These are phyloP conservation scores for Apiospora hydei DNA, from an alignment of 2,329 filamentous ascomycete genomes.

Conservation along the genomic window DNA sequence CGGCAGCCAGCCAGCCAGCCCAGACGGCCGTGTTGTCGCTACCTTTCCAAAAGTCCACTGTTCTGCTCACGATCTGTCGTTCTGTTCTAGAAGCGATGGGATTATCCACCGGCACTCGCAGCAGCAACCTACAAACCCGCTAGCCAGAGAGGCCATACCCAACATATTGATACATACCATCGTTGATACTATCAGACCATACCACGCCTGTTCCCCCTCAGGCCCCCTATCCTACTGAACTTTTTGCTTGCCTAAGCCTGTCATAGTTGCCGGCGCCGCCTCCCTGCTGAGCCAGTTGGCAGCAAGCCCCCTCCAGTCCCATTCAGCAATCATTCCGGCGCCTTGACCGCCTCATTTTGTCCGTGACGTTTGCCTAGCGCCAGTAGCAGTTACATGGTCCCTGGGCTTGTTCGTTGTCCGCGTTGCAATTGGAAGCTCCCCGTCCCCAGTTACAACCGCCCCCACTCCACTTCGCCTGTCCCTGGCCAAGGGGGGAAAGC, in stretches of 20 bases:
- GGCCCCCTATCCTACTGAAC: background rate
- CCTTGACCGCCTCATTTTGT: conserved; percentile 15
- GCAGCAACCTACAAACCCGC: conserved; percentile 6
- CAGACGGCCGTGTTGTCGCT: background rate
- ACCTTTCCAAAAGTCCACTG: conserved; percentile 1
- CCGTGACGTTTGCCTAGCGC: conserved; percentile 12
- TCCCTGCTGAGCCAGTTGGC: conserved; percentile 15
- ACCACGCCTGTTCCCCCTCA: background rate
- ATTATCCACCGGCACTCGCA: background rate
- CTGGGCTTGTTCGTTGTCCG: conserved; percentile 12
- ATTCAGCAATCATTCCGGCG: conserved; percentile 5
- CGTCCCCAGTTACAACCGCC: conserved; percentile 16
- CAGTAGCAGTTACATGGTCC: conserved; percentile 18
- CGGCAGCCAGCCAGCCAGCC: background rate
- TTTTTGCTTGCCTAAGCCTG: background rate
- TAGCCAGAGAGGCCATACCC: background rate
- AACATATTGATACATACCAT: background rate
- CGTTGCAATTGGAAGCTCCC: conserved; percentile 16
- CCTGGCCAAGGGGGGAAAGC: conserved; percentile 15
- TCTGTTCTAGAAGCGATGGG: conserved; percentile 28
- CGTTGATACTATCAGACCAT: background rate
- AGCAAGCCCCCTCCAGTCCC: background rate
- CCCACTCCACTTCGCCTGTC: conserved; percentile 1
- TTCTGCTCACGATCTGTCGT: conserved; percentile 21
- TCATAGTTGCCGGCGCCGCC: conserved; percentile 13